Evolutionary conservation across 2,329 filamentous ascomycete genomes (phyloP).

Genomic region (Trichoderma gracile): DNA sequence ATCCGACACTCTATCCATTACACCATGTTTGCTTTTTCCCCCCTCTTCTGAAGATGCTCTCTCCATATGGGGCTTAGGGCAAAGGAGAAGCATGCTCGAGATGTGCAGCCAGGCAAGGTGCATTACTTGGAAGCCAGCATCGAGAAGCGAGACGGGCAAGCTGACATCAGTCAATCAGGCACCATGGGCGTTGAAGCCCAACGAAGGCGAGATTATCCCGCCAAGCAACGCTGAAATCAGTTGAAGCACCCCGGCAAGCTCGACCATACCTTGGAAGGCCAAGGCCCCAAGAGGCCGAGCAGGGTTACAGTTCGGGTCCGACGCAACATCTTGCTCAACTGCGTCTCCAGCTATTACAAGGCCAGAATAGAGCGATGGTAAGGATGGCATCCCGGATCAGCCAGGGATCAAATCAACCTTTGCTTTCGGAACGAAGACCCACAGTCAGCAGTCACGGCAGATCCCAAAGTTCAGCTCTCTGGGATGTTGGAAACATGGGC

Average conservation of each 20-base stretch:
- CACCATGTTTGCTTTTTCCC: conserved; percentile 1
- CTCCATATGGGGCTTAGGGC: conserved; percentile 1
- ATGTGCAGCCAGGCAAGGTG: background rate
- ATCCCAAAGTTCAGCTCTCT: conserved; percentile 21
- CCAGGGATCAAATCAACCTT: background rate
- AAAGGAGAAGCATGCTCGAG: background rate
- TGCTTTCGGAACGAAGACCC: background rate
- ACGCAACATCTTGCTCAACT: background rate
- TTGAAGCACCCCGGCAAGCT: background rate
- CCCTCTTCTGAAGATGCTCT: background rate
- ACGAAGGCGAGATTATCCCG: background rate
- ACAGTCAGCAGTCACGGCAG: background rate
- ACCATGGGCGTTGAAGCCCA: conserved; percentile 10
- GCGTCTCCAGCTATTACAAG: background rate
- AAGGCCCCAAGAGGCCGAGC: background rate
- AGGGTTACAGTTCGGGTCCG: background rate
- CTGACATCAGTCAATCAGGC: background rate
- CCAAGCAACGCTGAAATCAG: background rate
- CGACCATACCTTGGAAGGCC: background rate
- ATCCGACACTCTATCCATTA: background rate
- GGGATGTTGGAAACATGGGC: conserved; percentile 3
- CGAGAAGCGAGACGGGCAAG: background rate
- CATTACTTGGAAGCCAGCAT: background rate
- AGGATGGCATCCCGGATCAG: background rate
- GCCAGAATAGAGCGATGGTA: background rate